A percentile compares a stretch with the other conserved stretches of the same genome.
These are phyloP conservation scores for Oryza officinalis DNA, from an alignment of 176 grass and related monocot species.

Conservation along the genomic window DNA sequence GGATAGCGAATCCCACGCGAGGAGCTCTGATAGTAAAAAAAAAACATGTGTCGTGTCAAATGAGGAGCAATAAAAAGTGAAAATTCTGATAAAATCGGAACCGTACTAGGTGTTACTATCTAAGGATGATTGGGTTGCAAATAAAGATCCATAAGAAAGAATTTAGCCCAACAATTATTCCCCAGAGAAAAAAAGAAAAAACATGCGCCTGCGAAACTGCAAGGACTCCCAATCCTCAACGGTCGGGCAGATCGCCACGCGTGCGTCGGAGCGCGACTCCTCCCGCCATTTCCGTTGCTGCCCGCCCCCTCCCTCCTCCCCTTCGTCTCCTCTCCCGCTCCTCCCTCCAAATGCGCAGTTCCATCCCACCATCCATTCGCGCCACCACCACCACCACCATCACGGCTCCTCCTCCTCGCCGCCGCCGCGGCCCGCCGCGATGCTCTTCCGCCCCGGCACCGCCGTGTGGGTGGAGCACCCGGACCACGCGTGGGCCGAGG, in stretches of 20 bases:
- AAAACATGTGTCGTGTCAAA: no score
- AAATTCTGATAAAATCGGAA: no score
- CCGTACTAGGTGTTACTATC: no score
- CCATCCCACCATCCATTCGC: constrained; percentile 3
- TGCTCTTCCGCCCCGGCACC: constrained; percentile 46
- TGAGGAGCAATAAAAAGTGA: no score
- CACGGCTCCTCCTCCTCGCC: not conserved
- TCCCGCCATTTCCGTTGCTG: constrained; percentile 16
- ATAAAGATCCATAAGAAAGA: no score
- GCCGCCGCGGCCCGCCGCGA: not conserved
- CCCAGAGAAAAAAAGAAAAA: no score
- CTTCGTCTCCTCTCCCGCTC: not conserved
- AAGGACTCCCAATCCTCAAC: no score
- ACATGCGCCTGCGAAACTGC: no score
- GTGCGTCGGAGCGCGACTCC: not conserved
- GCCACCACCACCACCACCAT: constrained; percentile 5
- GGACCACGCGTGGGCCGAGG: constrained; percentile 57
- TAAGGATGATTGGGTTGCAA: no score
- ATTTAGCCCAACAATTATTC: no score
- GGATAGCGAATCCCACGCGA: no score
- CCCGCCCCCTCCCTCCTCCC: not conserved
- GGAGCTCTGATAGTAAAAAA: no score
- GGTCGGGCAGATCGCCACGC: not conserved
- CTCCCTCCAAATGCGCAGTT: constrained; percentile 11
- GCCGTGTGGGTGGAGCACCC: constrained; percentile 71